Conservation (phyloP, 2,329 filamentous ascomycete species). For the Fusarium xyrophilum region DNA sequence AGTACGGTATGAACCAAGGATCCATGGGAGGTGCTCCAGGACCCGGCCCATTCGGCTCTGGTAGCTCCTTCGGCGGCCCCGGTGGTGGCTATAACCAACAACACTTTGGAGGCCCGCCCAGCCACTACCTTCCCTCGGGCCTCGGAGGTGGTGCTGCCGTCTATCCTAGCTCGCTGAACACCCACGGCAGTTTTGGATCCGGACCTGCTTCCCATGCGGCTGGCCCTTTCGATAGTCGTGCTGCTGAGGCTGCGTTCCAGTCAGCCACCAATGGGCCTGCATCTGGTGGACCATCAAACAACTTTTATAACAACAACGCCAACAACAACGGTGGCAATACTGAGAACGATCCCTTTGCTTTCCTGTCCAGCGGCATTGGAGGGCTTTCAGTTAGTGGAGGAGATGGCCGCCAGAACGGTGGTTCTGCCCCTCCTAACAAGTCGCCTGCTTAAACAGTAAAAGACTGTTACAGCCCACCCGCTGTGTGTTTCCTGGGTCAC, state of each 20-base stretch:
- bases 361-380: conserved; percentile 76
- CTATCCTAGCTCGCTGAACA: conserved; percentile 82
- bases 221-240: conserved; percentile 89
- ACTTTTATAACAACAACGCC: conserved; percentile 61
- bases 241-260: conserved; percentile 93
- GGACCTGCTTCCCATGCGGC: conserved; percentile 81
- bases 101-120: conserved; percentile 86
- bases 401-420: conserved; percentile 69
- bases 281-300: conserved; percentile 72
- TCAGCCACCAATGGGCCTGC: conserved; percentile 82
- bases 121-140: conserved; percentile 88
- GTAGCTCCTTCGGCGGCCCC: conserved; percentile 70
- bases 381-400: conserved; percentile 73
- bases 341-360: conserved; percentile 80
- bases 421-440: conserved; percentile 63
- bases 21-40: conserved; percentile 87
- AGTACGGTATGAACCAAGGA: conserved; percentile 83
- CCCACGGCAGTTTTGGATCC: conserved; percentile 72
- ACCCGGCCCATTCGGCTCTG: conserved; percentile 76
- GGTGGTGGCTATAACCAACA: conserved; percentile 75
- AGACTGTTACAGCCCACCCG: conserved; percentile 34
- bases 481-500: conserved; percentile 41
- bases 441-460: conserved; percentile 59
- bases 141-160: conserved; percentile 72
- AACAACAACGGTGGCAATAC: conserved; percentile 69